Base-by-base conservation (phyloP, 2,329 filamentous ascomycete species). In the Venturia carpophila region DNA sequence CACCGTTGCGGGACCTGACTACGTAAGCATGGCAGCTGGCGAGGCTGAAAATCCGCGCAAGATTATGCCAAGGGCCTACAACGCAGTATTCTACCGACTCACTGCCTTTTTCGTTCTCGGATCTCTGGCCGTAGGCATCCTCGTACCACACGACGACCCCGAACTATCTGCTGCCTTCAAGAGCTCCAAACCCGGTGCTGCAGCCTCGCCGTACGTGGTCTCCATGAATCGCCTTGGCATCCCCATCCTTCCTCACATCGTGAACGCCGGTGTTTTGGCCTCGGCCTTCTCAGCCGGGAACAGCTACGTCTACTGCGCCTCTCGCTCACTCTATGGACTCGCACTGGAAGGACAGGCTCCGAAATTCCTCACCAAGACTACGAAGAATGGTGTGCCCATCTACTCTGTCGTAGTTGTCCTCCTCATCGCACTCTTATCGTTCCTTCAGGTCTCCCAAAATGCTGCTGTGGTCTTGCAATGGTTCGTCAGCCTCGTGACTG, bases 61-160 rank as follows among this genome's bases (percentile, higher is more conserved):
- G 21, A 83, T 87, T 24, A 84, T 94, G 74, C 89, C 89, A 0
- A 84, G 83, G 49, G 90, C 90, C 1, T 92, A 86, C 75, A 91
- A 91, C 67, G 85, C 87, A 61, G 89, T 92, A 1, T 92, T 92
- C 74, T 92, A 90, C 74, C 87, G 90, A 41, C 78, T 93, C 41
- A 87, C 87, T 0, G 78, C 83, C 1, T 92, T 93, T 74, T 92
- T 92, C 76, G 83, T 91, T 47, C 82, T 91, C 1, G 89, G 89
- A 1, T 85, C 88, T 0, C 79, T 94, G 1, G 85, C 83, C 24
- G 86, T 91, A 5, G 88, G 89, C 10, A 87, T 91, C 62, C 73
- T 90, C 27, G 84, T 92, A 45, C 83, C 91, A 1, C 88, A 88
- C 73, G 81, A 90, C 67, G 84, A 92, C 69, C 69, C 78, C 1